A percentile compares a stretch with the other conserved stretches of the same genome.
Conservation (phyloP, 1,284 basidiomycete genomes). For the Phylloporus sp. region DNA sequence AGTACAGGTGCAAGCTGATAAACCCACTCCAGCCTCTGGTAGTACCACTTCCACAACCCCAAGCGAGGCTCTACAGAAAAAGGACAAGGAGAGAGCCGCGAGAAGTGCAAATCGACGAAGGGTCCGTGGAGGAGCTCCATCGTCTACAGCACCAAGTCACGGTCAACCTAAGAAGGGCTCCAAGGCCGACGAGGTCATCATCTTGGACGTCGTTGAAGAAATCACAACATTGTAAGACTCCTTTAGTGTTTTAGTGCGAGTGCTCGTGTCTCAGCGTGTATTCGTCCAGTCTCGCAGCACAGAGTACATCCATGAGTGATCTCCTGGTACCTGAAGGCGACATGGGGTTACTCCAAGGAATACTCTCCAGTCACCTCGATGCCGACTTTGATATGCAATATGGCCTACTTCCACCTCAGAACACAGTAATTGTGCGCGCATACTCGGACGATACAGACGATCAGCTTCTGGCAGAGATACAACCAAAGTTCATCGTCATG, state of each 20-base stretch:
- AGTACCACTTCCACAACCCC: conserved; percentile 35
- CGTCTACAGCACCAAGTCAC: conserved; percentile 15
- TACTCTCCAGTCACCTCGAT: conserved; percentile 37
- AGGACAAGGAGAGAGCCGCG: conserved; percentile 69
- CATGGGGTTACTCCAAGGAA: conserved; percentile 43
- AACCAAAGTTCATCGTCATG: conserved; percentile 93
- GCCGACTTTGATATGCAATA: conserved; percentile 81
- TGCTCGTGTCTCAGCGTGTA: background rate
- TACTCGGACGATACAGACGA: conserved; percentile 96
- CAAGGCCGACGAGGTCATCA: conserved; percentile 46
- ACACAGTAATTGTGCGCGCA: conserved; percentile 86
- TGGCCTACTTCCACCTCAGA: conserved; percentile 81
- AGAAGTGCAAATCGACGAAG: conserved; percentile 63
- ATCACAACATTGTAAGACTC: conserved; percentile 34
- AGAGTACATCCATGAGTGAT: conserved; percentile 25
- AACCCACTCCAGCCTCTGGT: conserved; percentile 10
- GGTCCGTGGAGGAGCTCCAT: conserved; percentile 71
- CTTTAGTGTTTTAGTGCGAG: background rate
- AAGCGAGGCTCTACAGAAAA: conserved; percentile 78
- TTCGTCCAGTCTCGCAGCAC: conserved; percentile 28
- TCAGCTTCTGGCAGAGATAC: conserved; percentile 84
- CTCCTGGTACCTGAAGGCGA: conserved; percentile 32
- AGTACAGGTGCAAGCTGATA: conserved; percentile 8
- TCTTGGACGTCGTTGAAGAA: conserved; percentile 60
- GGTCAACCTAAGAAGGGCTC: conserved; percentile 20